Evolutionary conservation across 1,284 basidiomycete species (phyloP), one percentile per base, ranked within the genome.

Genomic region (Boletellus deceptivus): DNA sequence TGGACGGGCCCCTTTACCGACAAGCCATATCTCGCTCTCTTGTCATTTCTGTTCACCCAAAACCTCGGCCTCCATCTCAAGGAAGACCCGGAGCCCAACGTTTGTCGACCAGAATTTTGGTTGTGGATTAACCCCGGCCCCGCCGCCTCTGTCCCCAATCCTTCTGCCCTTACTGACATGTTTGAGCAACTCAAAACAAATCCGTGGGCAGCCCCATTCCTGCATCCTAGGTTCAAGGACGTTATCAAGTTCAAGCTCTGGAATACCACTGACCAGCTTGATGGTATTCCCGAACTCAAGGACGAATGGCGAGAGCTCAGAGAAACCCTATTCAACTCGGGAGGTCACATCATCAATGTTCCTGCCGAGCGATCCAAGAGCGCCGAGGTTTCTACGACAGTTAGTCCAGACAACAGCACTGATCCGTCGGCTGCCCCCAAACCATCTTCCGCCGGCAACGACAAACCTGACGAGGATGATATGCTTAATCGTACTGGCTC

Each of bases 191-290:
- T 93, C 37, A 80, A 82, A 52, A 75, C 77, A 7, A 93, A 88
- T 64, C 89, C 90, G 0, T 93, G 91, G 91, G 83, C 87, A 2
- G 81, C 88, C 3, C 91, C 91, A 0, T 91, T 93, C 73, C 72
- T 93, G 16, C 87, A 93, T 67, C 79, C 79, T 18, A 76, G 89
- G 47, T 93, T 93, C 73, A 78, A 82, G 51, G 85, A 90, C 54
- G 78, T 89, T 17, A 83, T 93, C 66, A 81, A 87, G 62, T 93
- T 93, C 75, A 89, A 86, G 64, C 77, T 93, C 62, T 93, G 91
- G 91, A 93, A 93, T 65, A 93, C 91, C 34, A 93, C 91, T 4
- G 90, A 92, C 60, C 90, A 92, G 59, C 74, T 93, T 36, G 91
- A 93, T 57, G 84, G 85, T 35, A 76, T 92, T 2, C 81, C 83